Percentiles rank a stretch among this genome's conserved stretches.
Evolutionary conservation across 257 asterid genomes (phyloP).

Genomic region (Linderniella brevidens): DNA sequence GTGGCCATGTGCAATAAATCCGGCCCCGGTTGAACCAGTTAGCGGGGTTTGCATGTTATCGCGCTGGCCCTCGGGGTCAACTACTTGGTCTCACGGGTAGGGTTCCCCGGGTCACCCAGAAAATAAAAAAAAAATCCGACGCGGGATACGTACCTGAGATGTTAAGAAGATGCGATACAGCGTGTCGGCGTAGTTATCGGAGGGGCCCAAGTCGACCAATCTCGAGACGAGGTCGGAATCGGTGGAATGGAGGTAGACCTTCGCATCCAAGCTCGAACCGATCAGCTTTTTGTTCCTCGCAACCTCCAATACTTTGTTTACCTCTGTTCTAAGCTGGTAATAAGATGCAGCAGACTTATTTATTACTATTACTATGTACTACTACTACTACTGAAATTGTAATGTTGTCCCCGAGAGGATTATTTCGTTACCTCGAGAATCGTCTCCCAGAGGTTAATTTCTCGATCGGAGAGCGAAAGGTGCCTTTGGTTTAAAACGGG

Average conservation of each 20-base stretch:
- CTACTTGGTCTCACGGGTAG: too few species aligned
- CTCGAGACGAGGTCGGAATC: slow-evolving; percentile 32
- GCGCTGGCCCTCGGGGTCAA: too few species aligned
- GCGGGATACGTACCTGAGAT: slow-evolving; percentile 50
- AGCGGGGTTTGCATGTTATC: too few species aligned
- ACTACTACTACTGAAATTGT: slow-evolving; percentile 1
- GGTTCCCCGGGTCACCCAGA: too few species aligned
- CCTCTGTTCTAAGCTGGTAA: slow-evolving; percentile 85
- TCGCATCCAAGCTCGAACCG: slow-evolving; percentile 92
- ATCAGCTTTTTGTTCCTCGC: slow-evolving; percentile 73
- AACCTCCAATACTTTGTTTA: slow-evolving; percentile 88
- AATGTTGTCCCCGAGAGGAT: not conserved
- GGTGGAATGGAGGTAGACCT: slow-evolving; percentile 61
- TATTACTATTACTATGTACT: not conserved
- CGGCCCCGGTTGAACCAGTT: too few species aligned
- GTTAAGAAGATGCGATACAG: slow-evolving; percentile 75
- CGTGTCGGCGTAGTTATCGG: slow-evolving; percentile 61
- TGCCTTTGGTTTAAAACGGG: slow-evolving; percentile 39
- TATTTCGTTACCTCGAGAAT: slow-evolving; percentile 61
- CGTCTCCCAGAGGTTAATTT: slow-evolving; percentile 62
- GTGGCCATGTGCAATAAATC: too few species aligned
- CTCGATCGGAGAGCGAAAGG: slow-evolving; percentile 50
- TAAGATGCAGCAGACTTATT: slow-evolving; percentile 1
- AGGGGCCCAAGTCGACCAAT: slow-evolving; percentile 31
- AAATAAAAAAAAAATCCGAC: too few species aligned